These are phyloP conservation scores for Macrophomina tecta DNA, from an alignment of 2,329 filamentous ascomycete genomes.

Conservation along the genomic window DNA sequence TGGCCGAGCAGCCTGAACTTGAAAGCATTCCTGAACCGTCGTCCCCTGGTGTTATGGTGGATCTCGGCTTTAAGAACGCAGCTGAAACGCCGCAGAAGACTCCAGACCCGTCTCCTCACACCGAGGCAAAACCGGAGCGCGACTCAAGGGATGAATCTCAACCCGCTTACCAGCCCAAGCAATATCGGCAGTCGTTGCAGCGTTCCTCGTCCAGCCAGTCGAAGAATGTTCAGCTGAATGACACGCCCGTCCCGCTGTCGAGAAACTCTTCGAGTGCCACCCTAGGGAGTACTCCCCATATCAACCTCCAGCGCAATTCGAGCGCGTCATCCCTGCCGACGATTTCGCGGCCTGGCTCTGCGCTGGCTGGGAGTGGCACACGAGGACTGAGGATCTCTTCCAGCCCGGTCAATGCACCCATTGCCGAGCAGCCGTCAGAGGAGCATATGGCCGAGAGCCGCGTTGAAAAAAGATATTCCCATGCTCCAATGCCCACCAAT, in stretches of 20 bases:
- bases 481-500: constrained; percentile 8
- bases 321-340: constrained; percentile 8
- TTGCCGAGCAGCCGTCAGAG: constrained; percentile 14
- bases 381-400: constrained; percentile 20
- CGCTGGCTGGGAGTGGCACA: background rate
- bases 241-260: background rate
- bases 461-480: background rate
- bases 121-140: constrained; percentile 33
- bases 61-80: constrained; percentile 54
- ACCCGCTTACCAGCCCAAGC: constrained; percentile 28
- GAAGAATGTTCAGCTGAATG: constrained; percentile 16
- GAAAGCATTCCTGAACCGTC: constrained; percentile 63
- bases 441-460: background rate
- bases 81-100: constrained; percentile 45
- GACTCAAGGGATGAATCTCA: constrained; percentile 33
- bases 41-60: constrained; percentile 51
- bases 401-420: constrained; percentile 15
- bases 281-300: background rate
- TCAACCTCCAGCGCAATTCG: constrained; percentile 18
- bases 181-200: constrained; percentile 33
- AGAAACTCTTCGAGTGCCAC: constrained; percentile 18
- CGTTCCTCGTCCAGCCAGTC: constrained; percentile 35
- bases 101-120: background rate
- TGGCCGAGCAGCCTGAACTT: constrained; percentile 73
- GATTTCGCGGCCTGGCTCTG: constrained; percentile 8